Conservation (phyloP, 352 stramenopile species). For the Thalassiosira hispida region DNA sequence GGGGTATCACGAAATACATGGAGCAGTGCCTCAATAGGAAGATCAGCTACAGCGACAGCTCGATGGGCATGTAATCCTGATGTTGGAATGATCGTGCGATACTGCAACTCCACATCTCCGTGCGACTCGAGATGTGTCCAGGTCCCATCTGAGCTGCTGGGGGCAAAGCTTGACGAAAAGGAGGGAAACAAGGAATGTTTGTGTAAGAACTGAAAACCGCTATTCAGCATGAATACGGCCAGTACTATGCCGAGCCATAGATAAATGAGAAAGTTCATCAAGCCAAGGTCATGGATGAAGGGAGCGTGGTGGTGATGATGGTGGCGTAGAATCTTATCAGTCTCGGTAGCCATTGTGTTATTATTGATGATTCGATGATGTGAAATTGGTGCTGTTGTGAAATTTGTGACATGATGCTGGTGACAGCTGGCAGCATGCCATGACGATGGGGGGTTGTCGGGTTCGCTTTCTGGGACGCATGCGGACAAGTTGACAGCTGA, state of each 20-base stretch:
- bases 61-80: slow-evolving; percentile 34
- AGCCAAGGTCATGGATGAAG: slow-evolving; percentile 32
- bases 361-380: too few species aligned
- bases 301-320: slow-evolving; percentile 19
- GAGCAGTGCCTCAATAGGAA: slow-evolving; percentile 36
- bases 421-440: too few species aligned
- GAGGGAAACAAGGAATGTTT: slow-evolving; percentile 10
- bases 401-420: too few species aligned
- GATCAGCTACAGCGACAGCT: slow-evolving; percentile 33
- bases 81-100: slow-evolving; percentile 14
- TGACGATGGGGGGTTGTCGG: too few species aligned
- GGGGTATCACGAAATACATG: slow-evolving; percentile 48
- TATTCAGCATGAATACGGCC: slow-evolving; percentile 9
- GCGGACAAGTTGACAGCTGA: too few species aligned
- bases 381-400: too few species aligned
- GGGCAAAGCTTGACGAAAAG: slow-evolving; percentile 16
- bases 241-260: slow-evolving; percentile 32
- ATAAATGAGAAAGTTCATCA: slow-evolving; percentile 24
- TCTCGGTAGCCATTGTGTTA: too few species aligned
- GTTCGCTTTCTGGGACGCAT: too few species aligned
- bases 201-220: slow-evolving; percentile 16
- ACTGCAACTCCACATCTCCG: slow-evolving; percentile 37
- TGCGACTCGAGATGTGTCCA: slow-evolving; percentile 45
- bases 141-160: slow-evolving; percentile 9
- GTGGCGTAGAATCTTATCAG: too few species aligned